These are phyloP conservation scores for Cutaneotrichosporon spelunceum DNA, from an alignment of 1,284 basidiomycete species.

Conservation along the genomic window DNA sequence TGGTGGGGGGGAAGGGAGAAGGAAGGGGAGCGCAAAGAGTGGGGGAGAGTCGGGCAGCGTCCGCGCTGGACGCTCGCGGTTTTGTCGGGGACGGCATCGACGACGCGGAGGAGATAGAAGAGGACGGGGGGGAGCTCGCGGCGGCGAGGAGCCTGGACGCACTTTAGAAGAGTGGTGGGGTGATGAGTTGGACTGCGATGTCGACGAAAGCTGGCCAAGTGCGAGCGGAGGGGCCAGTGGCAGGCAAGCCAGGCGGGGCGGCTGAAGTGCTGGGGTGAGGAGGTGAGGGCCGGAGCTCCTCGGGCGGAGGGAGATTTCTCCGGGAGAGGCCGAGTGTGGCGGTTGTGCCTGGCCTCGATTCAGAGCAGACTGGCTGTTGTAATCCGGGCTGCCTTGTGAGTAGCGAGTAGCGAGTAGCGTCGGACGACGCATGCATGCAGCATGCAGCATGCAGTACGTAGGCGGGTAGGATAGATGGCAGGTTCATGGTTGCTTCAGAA, in stretches of 20 bases:
- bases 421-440: too few species aligned
- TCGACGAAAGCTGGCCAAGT: conserved; percentile 3
- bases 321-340: not conserved
- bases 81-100: not conserved
- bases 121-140: not conserved
- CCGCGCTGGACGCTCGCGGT: not conserved
- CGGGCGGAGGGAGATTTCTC: conserved; percentile 1
- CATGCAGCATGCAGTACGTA: too few species aligned
- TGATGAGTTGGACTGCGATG: conserved; percentile 6
- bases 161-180: conserved; percentile 8
- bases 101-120: not conserved
- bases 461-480: too few species aligned
- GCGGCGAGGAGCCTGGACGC: not conserved
- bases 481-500: too few species aligned
- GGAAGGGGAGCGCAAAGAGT: not conserved
- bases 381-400: too few species aligned
- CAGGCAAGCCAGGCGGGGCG: not conserved
- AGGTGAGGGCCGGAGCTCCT: not conserved
- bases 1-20: not conserved
- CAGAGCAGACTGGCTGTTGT: too few species aligned
- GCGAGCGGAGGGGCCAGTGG: not conserved
- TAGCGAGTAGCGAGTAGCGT: too few species aligned
- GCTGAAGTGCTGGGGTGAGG: not conserved
- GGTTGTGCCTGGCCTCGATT: not conserved
- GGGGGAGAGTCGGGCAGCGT: not conserved